Conservation (phyloP, 108 stramenopile genomes). For the Nitzschia sp. region DNA sequence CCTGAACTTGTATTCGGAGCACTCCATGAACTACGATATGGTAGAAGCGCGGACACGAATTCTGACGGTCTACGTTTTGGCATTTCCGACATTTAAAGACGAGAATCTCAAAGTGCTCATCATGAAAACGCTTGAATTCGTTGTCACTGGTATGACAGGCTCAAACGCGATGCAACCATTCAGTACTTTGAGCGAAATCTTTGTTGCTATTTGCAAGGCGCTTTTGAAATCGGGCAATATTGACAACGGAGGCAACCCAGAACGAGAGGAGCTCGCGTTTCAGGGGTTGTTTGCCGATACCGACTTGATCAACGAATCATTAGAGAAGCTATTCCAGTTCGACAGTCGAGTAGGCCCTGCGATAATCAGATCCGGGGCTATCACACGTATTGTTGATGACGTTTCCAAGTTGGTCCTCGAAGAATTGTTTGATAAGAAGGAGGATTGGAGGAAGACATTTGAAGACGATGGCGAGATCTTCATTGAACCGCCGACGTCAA, state of each 20-base stretch:
- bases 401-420: slow-evolving; percentile 53
- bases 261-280: slow-evolving; percentile 24
- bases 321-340: slow-evolving; percentile 88
- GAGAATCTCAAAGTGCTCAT: slow-evolving; percentile 87
- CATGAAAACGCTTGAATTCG: slow-evolving; percentile 91
- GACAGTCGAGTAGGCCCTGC: slow-evolving; percentile 79
- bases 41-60: slow-evolving; percentile 82
- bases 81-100: slow-evolving; percentile 85
- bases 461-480: slow-evolving; percentile 31
- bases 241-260: slow-evolving; percentile 16
- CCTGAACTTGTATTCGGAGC: slow-evolving; percentile 91
- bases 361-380: slow-evolving; percentile 68
- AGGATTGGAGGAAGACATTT: slow-evolving; percentile 20
- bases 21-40: slow-evolving; percentile 84
- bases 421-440: slow-evolving; percentile 27
- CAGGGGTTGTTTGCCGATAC: slow-evolving; percentile 65
- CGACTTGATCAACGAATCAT: slow-evolving; percentile 79
- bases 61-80: slow-evolving; percentile 79
- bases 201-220: slow-evolving; percentile 76
- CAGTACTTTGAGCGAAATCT: slow-evolving; percentile 76
- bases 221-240: slow-evolving; percentile 47
- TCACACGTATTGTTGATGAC: slow-evolving; percentile 63
- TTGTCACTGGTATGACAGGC: slow-evolving; percentile 81
- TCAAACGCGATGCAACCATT: slow-evolving; percentile 75
- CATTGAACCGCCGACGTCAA: slow-evolving; percentile 33